These are phyloP conservation scores for Pseudocohnilembus persalinus DNA, from an alignment of 169 alveolate genomes.

Conservation along the genomic window DNA sequence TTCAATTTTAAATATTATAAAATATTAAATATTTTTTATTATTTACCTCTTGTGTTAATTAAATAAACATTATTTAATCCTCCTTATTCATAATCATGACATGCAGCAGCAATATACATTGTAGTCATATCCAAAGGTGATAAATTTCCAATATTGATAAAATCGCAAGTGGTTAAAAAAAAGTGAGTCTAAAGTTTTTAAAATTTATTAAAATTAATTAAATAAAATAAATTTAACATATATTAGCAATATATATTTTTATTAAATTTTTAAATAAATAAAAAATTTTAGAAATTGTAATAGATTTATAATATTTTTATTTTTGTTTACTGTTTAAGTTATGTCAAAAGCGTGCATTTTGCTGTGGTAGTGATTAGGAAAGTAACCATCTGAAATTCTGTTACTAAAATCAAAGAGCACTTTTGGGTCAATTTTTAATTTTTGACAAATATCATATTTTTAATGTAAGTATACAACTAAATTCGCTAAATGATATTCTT, in stretches of 20 bases:
- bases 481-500: constrained; percentile 10
- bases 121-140: constrained; percentile 27
- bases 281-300: no score
- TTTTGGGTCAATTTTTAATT: constrained; percentile 5
- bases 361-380: constrained; percentile 34
- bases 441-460: constrained; percentile 7
- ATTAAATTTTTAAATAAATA: no score
- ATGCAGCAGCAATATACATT: constrained; percentile 43
- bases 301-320: no score
- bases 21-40: no score
- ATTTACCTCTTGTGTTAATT: constrained; percentile 37
- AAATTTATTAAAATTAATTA: background rate
- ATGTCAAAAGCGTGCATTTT: constrained; percentile 45
- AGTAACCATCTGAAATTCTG: constrained; percentile 10
- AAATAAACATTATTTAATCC: constrained; percentile 59
- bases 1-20: no score
- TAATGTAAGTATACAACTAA: constrained; percentile 15
- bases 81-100: constrained; percentile 65
- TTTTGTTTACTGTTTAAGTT: constrained; percentile 28
- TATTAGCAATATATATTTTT: no score
- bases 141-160: constrained; percentile 28
- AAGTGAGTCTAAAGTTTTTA: background rate
- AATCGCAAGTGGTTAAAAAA: constrained; percentile 23
- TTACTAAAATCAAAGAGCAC: constrained; percentile 9
- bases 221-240: background rate